Evolutionary conservation across 192 early-diverging fungal species (phyloP), one percentile per base, ranked within the genome.

Genomic region (Umbelopsis isabellina): DNA sequence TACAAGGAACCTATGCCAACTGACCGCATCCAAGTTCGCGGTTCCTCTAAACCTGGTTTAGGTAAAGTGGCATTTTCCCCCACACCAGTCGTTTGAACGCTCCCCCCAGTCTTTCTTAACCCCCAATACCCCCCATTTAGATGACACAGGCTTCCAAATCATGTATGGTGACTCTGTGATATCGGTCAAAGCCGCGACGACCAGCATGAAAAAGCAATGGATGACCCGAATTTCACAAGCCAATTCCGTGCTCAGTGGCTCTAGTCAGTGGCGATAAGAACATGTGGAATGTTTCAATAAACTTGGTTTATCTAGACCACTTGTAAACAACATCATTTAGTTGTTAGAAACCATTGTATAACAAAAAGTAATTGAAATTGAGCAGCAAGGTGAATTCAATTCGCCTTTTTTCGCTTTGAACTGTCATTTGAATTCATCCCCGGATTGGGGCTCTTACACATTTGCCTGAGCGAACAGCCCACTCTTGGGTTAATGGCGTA

Each of bases 121-220:
- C 44, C 44, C 64, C 23, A 58, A 46, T 45, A 6, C 37, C 35
- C 35, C 45, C 16, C 47, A 22, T 46, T 69, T 66, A 67, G 86
- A 88, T 73, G 85, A 89, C 46, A 75, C 77, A 6, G 82, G 78
- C 8, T 89, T 91, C 79, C 90, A 91, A 73, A 78, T 91, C 35
- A 79, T 86, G 20, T 82, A 85, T 33, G 76, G 77, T 18, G 74
- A 82, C 50, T 74, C 83, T 35, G 77, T 87, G 1, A 78, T 91
- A 16, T 85, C 85, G 7, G 55, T 91, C 21, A 82, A 84, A 33
- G 80, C 87, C 3, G 68, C 85, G 4, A 80, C 79, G 8, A 69
- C 71, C 0, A 78, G 83, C 21, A 83, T 83, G 61, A 91, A 91
- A 69, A 64, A 79, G 49, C 83, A 85, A 66, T 91, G 90, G 90